Percentiles rank a stretch among this genome's conserved stretches.
Evolutionary conservation across 805 yeast species (phyloP).

Genomic region (Yarrowia alimentaria): DNA sequence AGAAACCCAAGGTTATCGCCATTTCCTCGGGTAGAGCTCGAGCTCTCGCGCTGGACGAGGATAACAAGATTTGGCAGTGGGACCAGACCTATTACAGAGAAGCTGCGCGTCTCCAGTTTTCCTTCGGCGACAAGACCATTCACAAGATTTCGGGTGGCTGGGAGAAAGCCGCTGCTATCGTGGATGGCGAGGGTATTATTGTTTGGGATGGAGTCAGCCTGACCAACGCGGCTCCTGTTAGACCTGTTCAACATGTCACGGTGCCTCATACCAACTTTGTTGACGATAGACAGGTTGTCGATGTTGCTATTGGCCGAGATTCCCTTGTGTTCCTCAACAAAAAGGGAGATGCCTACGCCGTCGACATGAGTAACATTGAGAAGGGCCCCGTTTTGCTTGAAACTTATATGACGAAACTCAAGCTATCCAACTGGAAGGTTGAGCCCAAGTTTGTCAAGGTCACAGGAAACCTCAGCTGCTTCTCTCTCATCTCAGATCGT

Average conservation of each 20-base stretch:
- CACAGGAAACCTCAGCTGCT: constrained; percentile 53
- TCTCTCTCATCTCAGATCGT: constrained; percentile 56
- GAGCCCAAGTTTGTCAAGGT: constrained; percentile 49
- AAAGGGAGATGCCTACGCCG: constrained; percentile 45
- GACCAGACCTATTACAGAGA: constrained; percentile 42
- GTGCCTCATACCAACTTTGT: constrained; percentile 30
- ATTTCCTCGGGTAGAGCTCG: constrained; percentile 65
- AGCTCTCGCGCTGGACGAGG: constrained; percentile 56
- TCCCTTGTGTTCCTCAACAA: constrained; percentile 51
- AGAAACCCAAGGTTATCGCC: constrained; percentile 42
- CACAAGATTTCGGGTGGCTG: constrained; percentile 61
- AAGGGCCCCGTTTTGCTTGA: constrained; percentile 29
- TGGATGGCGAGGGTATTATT: constrained; percentile 53
- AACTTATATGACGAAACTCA: constrained; percentile 34
- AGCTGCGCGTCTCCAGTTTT: constrained; percentile 29
- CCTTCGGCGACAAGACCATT: constrained; percentile 27
- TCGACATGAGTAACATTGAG: constrained; percentile 37
- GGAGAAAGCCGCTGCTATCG: constrained; percentile 54
- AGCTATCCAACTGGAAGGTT: constrained; percentile 40
- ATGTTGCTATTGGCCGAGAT: constrained; percentile 56
- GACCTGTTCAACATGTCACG: constrained; percentile 15
- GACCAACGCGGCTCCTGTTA: constrained; percentile 13
- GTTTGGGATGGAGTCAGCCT: constrained; percentile 48
- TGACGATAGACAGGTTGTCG: constrained; percentile 41
- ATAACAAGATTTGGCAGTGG: constrained; percentile 59